phyloP scores from a whole-genome alignment of 2,329 filamentous ascomycete species.

The Botryosphaeria dothidea region DNA sequence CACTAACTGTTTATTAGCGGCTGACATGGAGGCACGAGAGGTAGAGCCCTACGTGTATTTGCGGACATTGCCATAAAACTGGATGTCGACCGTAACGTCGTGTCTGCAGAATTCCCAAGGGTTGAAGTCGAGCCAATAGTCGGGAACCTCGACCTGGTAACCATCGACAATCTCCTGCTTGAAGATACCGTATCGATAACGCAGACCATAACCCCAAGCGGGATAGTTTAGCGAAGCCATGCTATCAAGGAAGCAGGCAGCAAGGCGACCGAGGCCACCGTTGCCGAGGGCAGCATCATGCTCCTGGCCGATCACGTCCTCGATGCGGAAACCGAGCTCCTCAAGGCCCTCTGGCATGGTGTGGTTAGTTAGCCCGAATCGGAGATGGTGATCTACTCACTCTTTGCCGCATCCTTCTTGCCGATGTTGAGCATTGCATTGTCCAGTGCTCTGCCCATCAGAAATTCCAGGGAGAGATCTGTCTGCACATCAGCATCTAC shows the following conservation, averaged over 20 bases:
- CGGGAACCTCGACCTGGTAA: slow-evolving; percentile 96
- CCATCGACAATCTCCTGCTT: slow-evolving; percentile 99
- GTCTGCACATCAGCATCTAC: slow-evolving; percentile 23
- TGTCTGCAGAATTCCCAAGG: slow-evolving; percentile 98
- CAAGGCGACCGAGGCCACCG: slow-evolving; percentile 89
- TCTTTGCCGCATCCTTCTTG: slow-evolving; percentile 78
- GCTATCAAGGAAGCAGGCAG: slow-evolving; percentile 96
- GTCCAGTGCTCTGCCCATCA: slow-evolving; percentile 95
- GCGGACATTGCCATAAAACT: slow-evolving; percentile 87
- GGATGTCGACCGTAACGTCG: slow-evolving; percentile 93
- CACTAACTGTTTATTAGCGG: slow-evolving; percentile 42
- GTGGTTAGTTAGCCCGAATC: slow-evolving; percentile 14
- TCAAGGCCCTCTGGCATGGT: slow-evolving; percentile 70
- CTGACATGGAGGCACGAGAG: neutral
- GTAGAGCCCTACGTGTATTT: slow-evolving; percentile 54
- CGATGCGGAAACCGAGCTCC: slow-evolving; percentile 94
- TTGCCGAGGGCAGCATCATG: slow-evolving; percentile 96
- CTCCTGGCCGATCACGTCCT: slow-evolving; percentile 92
- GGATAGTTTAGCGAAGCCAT: slow-evolving; percentile 92
- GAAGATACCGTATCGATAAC: slow-evolving; percentile 95
- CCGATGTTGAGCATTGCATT: slow-evolving; percentile 98
- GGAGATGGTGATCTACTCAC: slow-evolving; percentile 50
- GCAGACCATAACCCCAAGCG: slow-evolving; percentile 94
- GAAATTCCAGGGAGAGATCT: slow-evolving; percentile 92
- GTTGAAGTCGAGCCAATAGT: slow-evolving; percentile 99